phyloP scores from a whole-genome alignment of 441 rosid species.

The Jatropha multifida region DNA sequence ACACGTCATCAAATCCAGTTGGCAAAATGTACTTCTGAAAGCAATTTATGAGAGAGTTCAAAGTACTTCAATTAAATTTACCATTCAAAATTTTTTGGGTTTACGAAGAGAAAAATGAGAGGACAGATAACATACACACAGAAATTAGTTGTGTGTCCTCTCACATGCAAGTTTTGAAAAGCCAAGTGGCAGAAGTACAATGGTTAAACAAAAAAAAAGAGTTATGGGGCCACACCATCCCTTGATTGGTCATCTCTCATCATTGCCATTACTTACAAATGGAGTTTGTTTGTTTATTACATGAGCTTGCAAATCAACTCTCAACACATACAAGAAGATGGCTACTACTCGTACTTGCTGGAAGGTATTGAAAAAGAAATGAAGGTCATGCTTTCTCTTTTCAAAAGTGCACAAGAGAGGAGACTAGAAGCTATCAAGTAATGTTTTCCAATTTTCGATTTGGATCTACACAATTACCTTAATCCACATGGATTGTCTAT shows the following conservation, averaged over 20 bases:
- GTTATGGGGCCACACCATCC: slow-evolving; percentile 8
- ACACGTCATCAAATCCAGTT: slow-evolving; percentile 20
- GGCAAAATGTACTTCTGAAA: slow-evolving; percentile 8
- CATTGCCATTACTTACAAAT: background rate
- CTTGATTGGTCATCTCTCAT: background rate
- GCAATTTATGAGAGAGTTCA: background rate
- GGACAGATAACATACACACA: background rate
- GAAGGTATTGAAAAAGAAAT: slow-evolving; percentile 10
- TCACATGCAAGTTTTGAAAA: background rate
- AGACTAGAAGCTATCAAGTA: background rate
- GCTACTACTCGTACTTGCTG: slow-evolving; percentile 3
- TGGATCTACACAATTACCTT: background rate
- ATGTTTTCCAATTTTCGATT: background rate
- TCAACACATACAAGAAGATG: background rate
- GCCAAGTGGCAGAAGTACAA: slow-evolving; percentile 10
- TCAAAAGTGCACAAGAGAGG: slow-evolving; percentile 8
- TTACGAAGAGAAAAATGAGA: background rate
- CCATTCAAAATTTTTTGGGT: background rate
- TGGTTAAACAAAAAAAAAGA: background rate
- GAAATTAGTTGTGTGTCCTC: background rate
- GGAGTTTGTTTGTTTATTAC: background rate
- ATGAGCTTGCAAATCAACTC: background rate
- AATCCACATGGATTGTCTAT: slow-evolving; percentile 39
- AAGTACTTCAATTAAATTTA: background rate
- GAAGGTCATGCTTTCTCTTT: slow-evolving; percentile 1